These are phyloP conservation scores for Quercus agrifolia DNA, from an alignment of 306 rosid species.

Conservation along the genomic window DNA sequence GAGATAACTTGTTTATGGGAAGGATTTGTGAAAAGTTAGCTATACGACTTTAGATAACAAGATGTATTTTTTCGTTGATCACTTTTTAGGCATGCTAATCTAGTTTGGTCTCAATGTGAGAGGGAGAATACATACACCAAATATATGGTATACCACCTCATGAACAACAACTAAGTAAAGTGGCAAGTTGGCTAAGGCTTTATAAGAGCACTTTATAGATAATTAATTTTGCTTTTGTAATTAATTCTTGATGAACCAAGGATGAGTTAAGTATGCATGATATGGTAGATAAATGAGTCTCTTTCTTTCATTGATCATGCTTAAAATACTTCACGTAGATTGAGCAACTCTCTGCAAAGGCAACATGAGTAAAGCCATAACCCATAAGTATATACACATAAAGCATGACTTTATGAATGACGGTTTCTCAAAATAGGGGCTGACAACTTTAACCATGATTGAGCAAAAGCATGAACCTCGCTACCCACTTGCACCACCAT, in stretches of 20 bases:
- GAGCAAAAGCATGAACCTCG: neutral
- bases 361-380: neutral
- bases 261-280: neutral
- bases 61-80: too few species aligned
- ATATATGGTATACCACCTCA: too few species aligned
- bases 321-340: neutral
- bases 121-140: too few species aligned
- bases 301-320: neutral
- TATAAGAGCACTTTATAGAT: too few species aligned
- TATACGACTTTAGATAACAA: too few species aligned
- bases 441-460: neutral
- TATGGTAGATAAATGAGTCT: neutral
- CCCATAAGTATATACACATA: neutral
- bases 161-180: too few species aligned
- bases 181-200: too few species aligned
- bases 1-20: too few species aligned
- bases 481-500: neutral
- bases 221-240: too few species aligned
- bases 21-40: too few species aligned
- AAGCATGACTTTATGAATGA: neutral
- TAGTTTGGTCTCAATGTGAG: rapidly evolving
- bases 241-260: too few species aligned
- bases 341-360: neutral
- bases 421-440: neutral
- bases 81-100: too few species aligned